Base-by-base conservation (phyloP, 2,329 filamentous ascomycete genomes). In the Dryadomyces quercivorus region DNA sequence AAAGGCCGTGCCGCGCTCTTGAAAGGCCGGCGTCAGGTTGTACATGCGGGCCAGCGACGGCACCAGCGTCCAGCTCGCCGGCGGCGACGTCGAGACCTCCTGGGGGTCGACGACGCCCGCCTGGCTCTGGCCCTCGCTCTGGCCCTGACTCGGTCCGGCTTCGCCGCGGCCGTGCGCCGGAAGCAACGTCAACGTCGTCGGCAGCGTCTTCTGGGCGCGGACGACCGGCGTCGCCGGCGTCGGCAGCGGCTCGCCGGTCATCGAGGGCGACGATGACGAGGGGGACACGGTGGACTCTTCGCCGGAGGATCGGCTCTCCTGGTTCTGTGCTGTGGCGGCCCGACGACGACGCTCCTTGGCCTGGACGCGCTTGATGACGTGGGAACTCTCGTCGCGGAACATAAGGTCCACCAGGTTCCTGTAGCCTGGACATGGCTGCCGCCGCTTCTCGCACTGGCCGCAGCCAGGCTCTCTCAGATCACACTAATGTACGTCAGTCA, bases 321-420 rank as follows among this genome's bases (percentile, higher is more conserved):
- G 26, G 26, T 31, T 31, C 26, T 31, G 26, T 31, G 26, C 26
- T 31, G 26, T 31, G 26, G 10, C 15, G 43, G 49, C 31, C 44
- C 18, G 44, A 9, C 44, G 18, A 6, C 63, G 62, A 22, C 62
- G 60, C 51, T 62, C 60, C 55, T 63, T 64, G n/a, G 67, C 68
- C 55, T 69, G 71, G 48, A 73, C 74, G 64, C 76, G 78, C 60
- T 73, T 72, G 59, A 76, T 76, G 54, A 80, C 76, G 61, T 77
- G 75, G 36, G 70, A 72, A 58, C 74, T 80, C 63, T 80, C 75
- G 60, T 80, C 75, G 45, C 77, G 72, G 59, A 81, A 80, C 69
- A 80, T 78, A 57, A 80, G 69, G 59, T 80, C 77, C 44, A 77
- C 71, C 50, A 75, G 67, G 58, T 77, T 76, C 46, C 77, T 69